Evolutionary conservation across 2,329 filamentous ascomycete species (phyloP).

Genomic region (Verticillium nonalfalfae): DNA sequence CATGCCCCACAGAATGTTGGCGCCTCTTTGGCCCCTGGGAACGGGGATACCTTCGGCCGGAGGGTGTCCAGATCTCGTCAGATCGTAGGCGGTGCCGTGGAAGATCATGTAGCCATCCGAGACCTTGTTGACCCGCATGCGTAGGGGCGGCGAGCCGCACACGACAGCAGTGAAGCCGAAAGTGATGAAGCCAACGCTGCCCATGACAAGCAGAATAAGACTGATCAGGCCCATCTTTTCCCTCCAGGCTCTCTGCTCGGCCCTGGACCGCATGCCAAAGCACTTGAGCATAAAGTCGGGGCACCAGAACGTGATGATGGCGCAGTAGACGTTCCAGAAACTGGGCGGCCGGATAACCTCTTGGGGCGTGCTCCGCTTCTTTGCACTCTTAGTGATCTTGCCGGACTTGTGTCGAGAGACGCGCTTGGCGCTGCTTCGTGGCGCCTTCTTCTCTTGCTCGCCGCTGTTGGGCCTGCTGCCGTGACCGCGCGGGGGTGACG

Average conservation of each 20-base stretch:
- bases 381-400: slow-evolving; percentile 56
- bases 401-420: slow-evolving; percentile 43
- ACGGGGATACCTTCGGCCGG: slow-evolving; percentile 70
- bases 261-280: slow-evolving; percentile 79
- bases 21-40: slow-evolving; percentile 36
- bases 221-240: slow-evolving; percentile 98
- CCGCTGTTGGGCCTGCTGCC: slow-evolving; percentile 21
- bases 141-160: slow-evolving; percentile 64
- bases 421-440: slow-evolving; percentile 21
- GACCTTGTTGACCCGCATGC: slow-evolving; percentile 79
- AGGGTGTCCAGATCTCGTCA: slow-evolving; percentile 72
- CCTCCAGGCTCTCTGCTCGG: slow-evolving; percentile 87
- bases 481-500: slow-evolving; percentile 24
- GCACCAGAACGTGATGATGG: slow-evolving; percentile 89
- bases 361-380: slow-evolving; percentile 46
- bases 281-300: slow-evolving; percentile 79
- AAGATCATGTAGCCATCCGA: slow-evolving; percentile 87
- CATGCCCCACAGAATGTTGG: slow-evolving; percentile 86
- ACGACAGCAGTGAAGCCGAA: slow-evolving; percentile 93
- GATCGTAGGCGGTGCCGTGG: slow-evolving; percentile 84
- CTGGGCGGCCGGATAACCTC: slow-evolving; percentile 73
- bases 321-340: slow-evolving; percentile 93
- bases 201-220: slow-evolving; percentile 82
- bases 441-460: slow-evolving; percentile 29
- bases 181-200: slow-evolving; percentile 87